Percentiles rank a stretch among this genome's conserved stretches.
phyloP scores from a whole-genome alignment of 371 early-diverging fungal species.

The Circinella umbellata region DNA sequence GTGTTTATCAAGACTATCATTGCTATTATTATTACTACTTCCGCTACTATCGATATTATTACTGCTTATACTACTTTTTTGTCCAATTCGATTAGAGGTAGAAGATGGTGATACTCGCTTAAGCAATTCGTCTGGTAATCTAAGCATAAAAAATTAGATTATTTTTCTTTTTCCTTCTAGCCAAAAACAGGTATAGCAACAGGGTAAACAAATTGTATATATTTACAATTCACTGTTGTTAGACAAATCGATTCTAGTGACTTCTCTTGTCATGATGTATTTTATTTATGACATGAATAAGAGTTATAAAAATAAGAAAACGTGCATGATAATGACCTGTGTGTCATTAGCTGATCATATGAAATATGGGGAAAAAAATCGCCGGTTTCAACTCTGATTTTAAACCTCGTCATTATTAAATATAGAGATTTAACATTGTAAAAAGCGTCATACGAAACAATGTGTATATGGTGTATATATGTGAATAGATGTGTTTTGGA shows the following conservation, averaged over 20 bases:
- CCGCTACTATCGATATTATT: not conserved
- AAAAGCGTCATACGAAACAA: no score
- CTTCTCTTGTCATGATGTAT: not conserved
- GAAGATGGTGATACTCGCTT: not conserved
- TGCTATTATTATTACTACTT: not conserved
- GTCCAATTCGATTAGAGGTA: not conserved
- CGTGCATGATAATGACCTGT: no score
- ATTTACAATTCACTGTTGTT: slow-evolving; percentile 6
- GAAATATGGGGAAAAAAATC: not conserved
- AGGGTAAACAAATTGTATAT: not conserved
- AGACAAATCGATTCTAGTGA: not conserved
- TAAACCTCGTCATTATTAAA: not conserved
- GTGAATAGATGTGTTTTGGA: not conserved
- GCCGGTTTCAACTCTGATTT: slow-evolving; percentile 9
- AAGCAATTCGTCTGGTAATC: not conserved
- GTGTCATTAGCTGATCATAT: not conserved
- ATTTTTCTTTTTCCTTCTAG: not conserved
- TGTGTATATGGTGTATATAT: not conserved
- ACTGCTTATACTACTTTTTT: not conserved
- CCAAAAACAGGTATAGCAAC: no score
- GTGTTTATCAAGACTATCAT: not conserved
- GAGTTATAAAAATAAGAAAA: not conserved
- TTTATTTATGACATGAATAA: not conserved
- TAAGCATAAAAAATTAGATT: not conserved
- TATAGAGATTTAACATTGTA: not conserved